Base-by-base conservation (phyloP, 306 rosid genomes). In the Medicago lupulina region DNA sequence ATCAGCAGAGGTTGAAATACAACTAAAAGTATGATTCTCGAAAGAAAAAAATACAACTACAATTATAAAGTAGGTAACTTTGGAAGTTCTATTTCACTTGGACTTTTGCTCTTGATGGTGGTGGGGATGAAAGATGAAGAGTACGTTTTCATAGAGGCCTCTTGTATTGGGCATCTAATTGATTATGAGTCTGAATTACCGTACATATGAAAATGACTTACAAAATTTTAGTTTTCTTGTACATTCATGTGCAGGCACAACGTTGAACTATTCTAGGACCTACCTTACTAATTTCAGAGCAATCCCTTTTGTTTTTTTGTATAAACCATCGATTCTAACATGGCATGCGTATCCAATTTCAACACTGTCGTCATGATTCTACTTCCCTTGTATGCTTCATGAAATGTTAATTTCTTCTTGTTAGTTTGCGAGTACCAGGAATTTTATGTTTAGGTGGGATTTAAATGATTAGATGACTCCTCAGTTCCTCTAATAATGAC, bases 141-240 rank as follows among this genome's bases (percentile, higher is more conserved):
- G 67, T 79, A 65, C 72, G 83, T 38, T 54, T 75, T 18, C 12
- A 8, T 23, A 6, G 44, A 40, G 82, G 70, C 87, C 84, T 55
- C 67, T 58, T 49, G 13, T 70, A 39, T 71, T 64, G 69, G 58
- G 69, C 34, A 55, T 68, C 85, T 51, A 72, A 84, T 85, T 84
- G 80, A 89, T 87, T 74, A 38, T 74, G 44, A 23, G 7, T 82
- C 70, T 76, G 63, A 76, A 68, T 38, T 70, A 23, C 31, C 73
- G 80, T 73, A 77, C 70, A 54, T 36, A 61, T 73, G 86, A 83
- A 78, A 83, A 67, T 11, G 84, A 83, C 80, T 76, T 67, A 54
- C 73, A 70, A 81, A 80, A 67, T 47, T 72, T 50, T 71, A 44
- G 72, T 28, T 79, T 79, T 5, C 14, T 38, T 70, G 81, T 34